These are phyloP conservation scores for Cryomyces antarcticus DNA, from an alignment of 495 filamentous ascomycete species.

Conservation along the genomic window DNA sequence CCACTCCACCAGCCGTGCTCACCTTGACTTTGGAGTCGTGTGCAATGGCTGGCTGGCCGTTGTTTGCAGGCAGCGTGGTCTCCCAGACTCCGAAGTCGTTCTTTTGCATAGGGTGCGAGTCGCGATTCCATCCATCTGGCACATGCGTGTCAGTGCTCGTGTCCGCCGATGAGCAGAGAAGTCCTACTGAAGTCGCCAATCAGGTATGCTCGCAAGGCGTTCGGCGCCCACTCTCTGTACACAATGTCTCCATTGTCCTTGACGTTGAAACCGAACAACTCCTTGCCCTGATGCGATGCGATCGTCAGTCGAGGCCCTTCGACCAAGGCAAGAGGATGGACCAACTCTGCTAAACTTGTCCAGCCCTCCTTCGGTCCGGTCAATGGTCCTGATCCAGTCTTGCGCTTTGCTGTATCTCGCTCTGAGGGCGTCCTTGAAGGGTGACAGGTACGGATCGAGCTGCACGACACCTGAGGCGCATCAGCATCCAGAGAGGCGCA, in stretches of 20 bases:
- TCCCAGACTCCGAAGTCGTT: slow-evolving; percentile 77
- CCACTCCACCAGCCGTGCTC: neutral
- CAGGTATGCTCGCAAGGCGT: slow-evolving; percentile 62
- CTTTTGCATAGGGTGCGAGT: slow-evolving; percentile 67
- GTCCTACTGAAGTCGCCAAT: slow-evolving; percentile 85
- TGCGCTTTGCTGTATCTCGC: slow-evolving; percentile 64
- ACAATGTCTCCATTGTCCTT: slow-evolving; percentile 61
- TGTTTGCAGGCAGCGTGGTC: slow-evolving; percentile 50
- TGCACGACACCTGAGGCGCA: slow-evolving; percentile 48
- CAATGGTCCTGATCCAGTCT: slow-evolving; percentile 66
- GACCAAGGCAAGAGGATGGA: neutral
- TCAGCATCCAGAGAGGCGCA: slow-evolving; percentile 3
- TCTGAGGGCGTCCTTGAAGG: slow-evolving; percentile 60
- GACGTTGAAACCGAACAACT: slow-evolving; percentile 67
- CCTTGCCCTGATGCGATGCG: slow-evolving; percentile 39
- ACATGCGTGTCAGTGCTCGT: too few relatives aligned
- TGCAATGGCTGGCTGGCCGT: slow-evolving; percentile 59
- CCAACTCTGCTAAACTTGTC: slow-evolving; percentile 78
- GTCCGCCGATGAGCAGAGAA: neutral
- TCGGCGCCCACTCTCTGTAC: slow-evolving; percentile 95
- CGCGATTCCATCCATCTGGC: slow-evolving; percentile 70
- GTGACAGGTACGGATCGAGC: slow-evolving; percentile 78
- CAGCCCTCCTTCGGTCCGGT: slow-evolving; percentile 69
- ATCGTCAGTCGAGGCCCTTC: slow-evolving; percentile 2
- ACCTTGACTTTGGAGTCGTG: slow-evolving; percentile 95